Base-by-base conservation (phyloP, 768 basidiomycete species). In the Suillus americanus region DNA sequence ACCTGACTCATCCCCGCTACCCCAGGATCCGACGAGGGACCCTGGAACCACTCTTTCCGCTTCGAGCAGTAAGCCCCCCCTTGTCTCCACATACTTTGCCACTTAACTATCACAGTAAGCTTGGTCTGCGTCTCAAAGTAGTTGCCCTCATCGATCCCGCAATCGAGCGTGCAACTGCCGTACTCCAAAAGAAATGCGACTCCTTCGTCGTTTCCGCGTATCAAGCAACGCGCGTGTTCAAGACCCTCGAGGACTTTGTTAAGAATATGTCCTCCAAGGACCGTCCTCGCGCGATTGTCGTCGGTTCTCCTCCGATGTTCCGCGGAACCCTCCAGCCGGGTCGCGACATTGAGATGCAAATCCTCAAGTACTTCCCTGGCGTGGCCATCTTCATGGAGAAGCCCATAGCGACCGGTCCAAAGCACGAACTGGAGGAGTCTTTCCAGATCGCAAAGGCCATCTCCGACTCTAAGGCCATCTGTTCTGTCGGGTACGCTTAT, bases 201-300 rank as follows among this genome's bases (percentile, higher is more conserved):
- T 92, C 92, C 16, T 95, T 96, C 83, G 95, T 97, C 78, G 86
- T 90, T 65, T 92, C 92, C 43, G 95, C 97, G 18, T 99, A 99
- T 79, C 86, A 90, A 71, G 85, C 93, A 72, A 97, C 97, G 20
- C 87, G 88, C 69, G 85, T 89, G 65, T 96, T 87, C 85, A 88
- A 89, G 75, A 89, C 89, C 3, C 85, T 97, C 65, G 91, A 93
- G 23, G 95, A 95, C 66, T 96, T 94, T 77, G 81, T 89, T 69
- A 87, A 85, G 72, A 85, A 84, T 69, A 84, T 90, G 86, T 73
- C 83, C 28, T 81, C 85, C 28, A 83, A 80, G 55, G 85, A 90
- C 65, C 83, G 82, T 53, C 93, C 94, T 55, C 89, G 89, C 66
- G 94, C 93, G 18, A 83, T 96, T 74, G 86, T 97, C 71, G 85